phyloP scores from a whole-genome alignment of 441 rosid species.

The Biscutella auriculata region DNA sequence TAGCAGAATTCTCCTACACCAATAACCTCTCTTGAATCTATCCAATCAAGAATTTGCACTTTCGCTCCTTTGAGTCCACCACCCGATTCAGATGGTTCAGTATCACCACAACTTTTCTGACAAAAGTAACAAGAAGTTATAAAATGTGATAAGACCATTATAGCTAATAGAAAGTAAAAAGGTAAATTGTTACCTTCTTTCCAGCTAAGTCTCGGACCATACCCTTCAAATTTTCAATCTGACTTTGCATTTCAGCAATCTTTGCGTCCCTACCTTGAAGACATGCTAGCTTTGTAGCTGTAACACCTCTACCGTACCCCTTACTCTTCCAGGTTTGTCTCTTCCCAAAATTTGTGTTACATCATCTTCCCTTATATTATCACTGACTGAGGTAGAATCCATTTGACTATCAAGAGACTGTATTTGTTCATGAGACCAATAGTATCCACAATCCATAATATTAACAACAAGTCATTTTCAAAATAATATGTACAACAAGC shows the following conservation, averaged over 20 bases:
- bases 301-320: background rate
- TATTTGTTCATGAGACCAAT: background rate
- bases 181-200: background rate
- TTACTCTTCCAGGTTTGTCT: background rate
- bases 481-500: too few relatives aligned
- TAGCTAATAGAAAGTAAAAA: background rate
- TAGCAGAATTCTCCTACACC: background rate
- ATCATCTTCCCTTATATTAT: background rate
- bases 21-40: background rate
- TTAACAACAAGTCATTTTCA: too few relatives aligned
- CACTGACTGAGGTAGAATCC: background rate
- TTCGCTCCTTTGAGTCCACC: background rate
- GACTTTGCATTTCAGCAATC: too few relatives aligned
- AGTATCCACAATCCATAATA: background rate
- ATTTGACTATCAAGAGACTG: background rate
- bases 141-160: too few relatives aligned
- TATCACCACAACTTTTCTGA: background rate
- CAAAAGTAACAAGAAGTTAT: background rate
- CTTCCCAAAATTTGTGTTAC: background rate
- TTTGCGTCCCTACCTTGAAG: background rate
- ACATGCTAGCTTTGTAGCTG: background rate
- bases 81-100: background rate
- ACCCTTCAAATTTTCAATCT: too few relatives aligned
- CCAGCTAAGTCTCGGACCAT: background rate
- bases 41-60: background rate